Evolutionary conservation across 495 filamentous ascomycete species (phyloP).

Genomic region (Saxispiralis lemnorum): DNA sequence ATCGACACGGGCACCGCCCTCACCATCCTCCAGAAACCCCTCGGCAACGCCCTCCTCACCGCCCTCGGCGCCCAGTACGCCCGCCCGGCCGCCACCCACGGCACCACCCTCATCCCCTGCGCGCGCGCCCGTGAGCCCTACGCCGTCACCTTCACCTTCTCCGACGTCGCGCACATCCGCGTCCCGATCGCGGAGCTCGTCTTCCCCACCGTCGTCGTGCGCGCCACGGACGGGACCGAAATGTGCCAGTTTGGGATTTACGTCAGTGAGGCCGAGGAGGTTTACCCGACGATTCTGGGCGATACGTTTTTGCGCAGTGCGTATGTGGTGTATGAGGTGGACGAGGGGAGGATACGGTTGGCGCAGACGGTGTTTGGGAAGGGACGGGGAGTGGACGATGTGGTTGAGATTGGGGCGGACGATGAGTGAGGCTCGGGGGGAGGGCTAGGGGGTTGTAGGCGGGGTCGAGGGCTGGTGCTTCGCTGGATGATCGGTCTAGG

Average conservation of each 20-base stretch:
- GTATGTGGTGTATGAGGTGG: constrained; percentile 15
- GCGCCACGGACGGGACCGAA: background rate
- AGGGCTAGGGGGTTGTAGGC: too few relatives aligned
- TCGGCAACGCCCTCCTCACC: constrained; percentile 2
- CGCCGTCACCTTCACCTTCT: constrained; percentile 4
- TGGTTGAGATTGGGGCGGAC: background rate
- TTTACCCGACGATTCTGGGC: constrained; percentile 6
- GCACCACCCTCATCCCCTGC: constrained; percentile 10
- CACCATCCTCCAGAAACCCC: constrained; percentile 1
- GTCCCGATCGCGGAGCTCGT: constrained; percentile 2
- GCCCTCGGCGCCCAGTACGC: constrained; percentile 5
- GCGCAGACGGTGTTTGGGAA: constrained; percentile 4
- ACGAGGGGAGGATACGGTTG: background rate
- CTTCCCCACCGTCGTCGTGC: background rate
- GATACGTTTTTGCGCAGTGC: constrained; percentile 13
- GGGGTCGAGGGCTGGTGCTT: too few relatives aligned
- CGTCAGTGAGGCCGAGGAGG: background rate
- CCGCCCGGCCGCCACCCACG: background rate
- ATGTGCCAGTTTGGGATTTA: constrained; percentile 9
- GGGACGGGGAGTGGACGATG: background rate
- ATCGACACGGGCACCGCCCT: constrained; percentile 12
- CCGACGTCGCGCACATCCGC: background rate
- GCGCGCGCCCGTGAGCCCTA: background rate
- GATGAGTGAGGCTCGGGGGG: too few relatives aligned
- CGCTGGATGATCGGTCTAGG: too few relatives aligned